These are phyloP conservation scores for Conticribra guillardii DNA, from an alignment of 108 stramenopile genomes.

Conservation along the genomic window DNA sequence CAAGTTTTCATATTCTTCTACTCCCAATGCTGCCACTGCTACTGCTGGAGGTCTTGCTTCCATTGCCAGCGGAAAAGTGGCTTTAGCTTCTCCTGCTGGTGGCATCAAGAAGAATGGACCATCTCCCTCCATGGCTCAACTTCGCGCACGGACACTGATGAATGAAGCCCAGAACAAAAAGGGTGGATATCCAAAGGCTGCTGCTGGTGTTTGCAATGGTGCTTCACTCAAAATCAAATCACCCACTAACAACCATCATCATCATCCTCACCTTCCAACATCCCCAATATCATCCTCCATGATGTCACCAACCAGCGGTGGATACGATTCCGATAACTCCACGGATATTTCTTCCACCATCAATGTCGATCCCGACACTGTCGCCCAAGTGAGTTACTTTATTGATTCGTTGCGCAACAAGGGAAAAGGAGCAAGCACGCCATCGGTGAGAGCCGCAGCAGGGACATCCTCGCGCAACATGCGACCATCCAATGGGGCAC, in stretches of 20 bases:
- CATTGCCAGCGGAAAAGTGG: not conserved
- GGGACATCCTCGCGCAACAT: not conserved
- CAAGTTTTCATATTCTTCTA: not conserved
- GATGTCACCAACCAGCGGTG: not conserved
- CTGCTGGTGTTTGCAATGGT: not conserved
- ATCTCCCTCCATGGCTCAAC: slow-evolving; percentile 16
- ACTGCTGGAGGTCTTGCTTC: not conserved
- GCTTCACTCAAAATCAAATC: not conserved
- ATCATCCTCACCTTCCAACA: not conserved
- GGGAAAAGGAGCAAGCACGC: not conserved
- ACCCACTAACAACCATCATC: not conserved
- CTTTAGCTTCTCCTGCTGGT: not conserved
- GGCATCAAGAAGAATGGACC: not conserved
- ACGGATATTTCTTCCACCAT: not conserved
- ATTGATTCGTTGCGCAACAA: slow-evolving; percentile 24
- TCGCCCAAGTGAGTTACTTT: slow-evolving; percentile 14
- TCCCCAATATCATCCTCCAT: not conserved
- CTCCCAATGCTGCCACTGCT: not conserved
- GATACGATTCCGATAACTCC: not conserved
- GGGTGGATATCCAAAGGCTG: not conserved
- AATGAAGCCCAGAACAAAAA: slow-evolving; percentile 2
- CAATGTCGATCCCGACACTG: slow-evolving; percentile 14
- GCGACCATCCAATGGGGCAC: not conserved
- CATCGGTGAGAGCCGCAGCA: not conserved
- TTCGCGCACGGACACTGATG: slow-evolving; percentile 6